phyloP scores from a whole-genome alignment of 306 rosid species.

The Gynostemma pentaphyllum region DNA sequence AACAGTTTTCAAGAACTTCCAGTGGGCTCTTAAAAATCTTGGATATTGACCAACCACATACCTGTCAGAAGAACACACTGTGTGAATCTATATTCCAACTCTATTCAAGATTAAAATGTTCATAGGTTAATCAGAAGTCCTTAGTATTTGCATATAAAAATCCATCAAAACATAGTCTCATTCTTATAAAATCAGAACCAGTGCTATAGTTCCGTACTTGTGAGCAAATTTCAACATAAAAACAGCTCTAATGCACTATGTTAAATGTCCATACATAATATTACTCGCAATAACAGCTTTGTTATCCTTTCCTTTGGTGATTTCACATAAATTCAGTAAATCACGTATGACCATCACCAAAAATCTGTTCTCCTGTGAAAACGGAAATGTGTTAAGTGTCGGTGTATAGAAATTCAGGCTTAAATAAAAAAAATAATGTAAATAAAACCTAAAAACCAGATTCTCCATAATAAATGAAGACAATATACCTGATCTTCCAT shows the following conservation, averaged over 20 bases:
- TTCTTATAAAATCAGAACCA: background rate
- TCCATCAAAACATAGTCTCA: background rate
- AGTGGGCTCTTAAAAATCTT: constrained; percentile 88
- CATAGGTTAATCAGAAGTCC: background rate
- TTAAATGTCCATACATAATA: constrained; percentile 57
- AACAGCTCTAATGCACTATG: background rate
- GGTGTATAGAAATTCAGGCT: background rate
- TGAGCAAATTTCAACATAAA: background rate
- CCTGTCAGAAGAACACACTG: constrained; percentile 35
- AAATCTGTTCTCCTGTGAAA: constrained; percentile 85
- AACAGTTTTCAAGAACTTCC: constrained; percentile 93
- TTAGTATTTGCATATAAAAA: background rate
- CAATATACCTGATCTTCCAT: constrained; percentile 77
- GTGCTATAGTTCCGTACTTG: background rate
- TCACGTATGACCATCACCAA: constrained; percentile 99
- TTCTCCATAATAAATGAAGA: constrained; percentile 8
- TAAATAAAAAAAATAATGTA: background rate
- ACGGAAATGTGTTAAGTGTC: constrained; percentile 16
- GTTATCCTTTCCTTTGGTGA: constrained; percentile 95
- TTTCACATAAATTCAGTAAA: constrained; percentile 83
- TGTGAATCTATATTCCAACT: background rate
- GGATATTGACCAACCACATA: constrained; percentile 98
- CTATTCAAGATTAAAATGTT: background rate
- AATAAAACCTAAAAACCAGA: background rate
- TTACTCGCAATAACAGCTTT: constrained; percentile 99